Percentiles rank a stretch among this genome's conserved stretches.
Conservation (phyloP, 768 basidiomycete genomes). For the Trametes cinnabarina region DNA sequence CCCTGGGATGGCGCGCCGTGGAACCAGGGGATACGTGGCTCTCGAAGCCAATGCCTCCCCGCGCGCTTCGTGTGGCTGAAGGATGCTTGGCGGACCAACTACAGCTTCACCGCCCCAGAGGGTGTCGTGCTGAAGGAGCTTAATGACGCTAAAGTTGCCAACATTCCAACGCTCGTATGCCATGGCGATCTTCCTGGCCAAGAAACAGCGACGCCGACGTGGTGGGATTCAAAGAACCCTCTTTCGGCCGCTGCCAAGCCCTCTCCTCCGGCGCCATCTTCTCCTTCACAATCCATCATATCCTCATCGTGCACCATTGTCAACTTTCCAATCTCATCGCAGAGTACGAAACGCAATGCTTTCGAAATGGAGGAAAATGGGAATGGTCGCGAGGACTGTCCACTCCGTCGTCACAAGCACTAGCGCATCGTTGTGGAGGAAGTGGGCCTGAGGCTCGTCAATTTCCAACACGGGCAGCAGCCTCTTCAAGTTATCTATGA, state of each 20-base stretch:
- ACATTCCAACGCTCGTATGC: slow-evolving; percentile 6
- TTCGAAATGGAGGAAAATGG: background rate
- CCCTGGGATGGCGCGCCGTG: slow-evolving; percentile 10
- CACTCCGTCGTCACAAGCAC: background rate
- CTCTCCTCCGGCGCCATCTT: background rate
- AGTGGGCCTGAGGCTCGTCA: background rate
- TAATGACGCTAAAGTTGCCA: background rate
- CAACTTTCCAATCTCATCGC: no score
- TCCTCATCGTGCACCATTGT: no score
- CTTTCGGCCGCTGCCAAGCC: no score
- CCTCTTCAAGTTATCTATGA: background rate
- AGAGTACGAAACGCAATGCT: background rate
- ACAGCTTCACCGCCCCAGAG: background rate
- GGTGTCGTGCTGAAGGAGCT: slow-evolving; percentile 2
- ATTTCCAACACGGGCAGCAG: background rate
- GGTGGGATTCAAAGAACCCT: background rate
- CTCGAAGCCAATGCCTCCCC: background rate
- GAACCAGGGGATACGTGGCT: slow-evolving; percentile 17
- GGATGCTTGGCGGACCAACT: slow-evolving; percentile 6
- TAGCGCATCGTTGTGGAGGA: slow-evolving; percentile 9
- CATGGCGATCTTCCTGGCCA: slow-evolving; percentile 1
- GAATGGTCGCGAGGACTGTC: background rate
- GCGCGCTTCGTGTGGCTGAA: slow-evolving; percentile 2
- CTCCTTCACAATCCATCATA: background rate
- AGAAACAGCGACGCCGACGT: background rate